Evolutionary conservation across 2,329 filamentous ascomycete species (phyloP).

Genomic region (Rugonectria rugulosa): DNA sequence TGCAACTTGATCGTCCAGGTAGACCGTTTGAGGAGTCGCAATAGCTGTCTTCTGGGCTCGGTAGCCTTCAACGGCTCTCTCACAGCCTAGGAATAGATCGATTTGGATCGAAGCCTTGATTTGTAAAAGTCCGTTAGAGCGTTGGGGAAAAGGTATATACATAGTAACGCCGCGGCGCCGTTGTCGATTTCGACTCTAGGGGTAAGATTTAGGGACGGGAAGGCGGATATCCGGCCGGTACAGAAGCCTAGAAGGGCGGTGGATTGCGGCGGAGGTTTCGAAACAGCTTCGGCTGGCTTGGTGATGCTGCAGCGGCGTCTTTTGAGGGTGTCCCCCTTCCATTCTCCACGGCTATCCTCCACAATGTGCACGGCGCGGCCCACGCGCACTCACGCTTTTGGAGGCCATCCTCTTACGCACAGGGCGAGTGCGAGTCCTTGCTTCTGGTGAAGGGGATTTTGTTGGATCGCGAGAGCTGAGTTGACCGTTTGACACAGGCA

Average conservation of each 20-base stretch:
- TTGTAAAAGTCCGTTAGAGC: too few species aligned
- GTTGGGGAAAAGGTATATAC: too few species aligned
- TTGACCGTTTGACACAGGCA: constrained; percentile 9
- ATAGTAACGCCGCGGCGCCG: too few species aligned
- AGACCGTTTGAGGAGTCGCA: too few species aligned
- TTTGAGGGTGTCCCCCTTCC: too few species aligned
- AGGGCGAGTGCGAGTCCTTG: constrained; percentile 15
- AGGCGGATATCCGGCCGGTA: constrained; percentile 3
- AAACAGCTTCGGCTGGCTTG: constrained; percentile 31
- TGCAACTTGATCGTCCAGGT: not conserved
- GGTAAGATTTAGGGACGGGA: not conserved
- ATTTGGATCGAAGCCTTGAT: too few species aligned
- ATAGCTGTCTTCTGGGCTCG: too few species aligned
- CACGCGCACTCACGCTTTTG: not conserved
- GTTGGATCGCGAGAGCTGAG: constrained; percentile 10
- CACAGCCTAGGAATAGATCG: too few species aligned
- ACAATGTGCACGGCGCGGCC: constrained; percentile 20
- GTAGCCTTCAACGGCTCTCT: too few species aligned
- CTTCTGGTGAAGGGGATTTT: not conserved
- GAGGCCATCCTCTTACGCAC: constrained; percentile 11
- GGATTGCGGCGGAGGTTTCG: constrained; percentile 34
- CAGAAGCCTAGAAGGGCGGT: constrained; percentile 9
- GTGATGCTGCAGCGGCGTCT: constrained; percentile 12
- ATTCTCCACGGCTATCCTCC: constrained; percentile 24
- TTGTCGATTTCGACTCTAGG: constrained; percentile 3